A percentile compares a stretch with the other conserved stretches of the same genome.
Conservation (phyloP, 2,329 filamentous ascomycete species). For the Phoma sp. region DNA sequence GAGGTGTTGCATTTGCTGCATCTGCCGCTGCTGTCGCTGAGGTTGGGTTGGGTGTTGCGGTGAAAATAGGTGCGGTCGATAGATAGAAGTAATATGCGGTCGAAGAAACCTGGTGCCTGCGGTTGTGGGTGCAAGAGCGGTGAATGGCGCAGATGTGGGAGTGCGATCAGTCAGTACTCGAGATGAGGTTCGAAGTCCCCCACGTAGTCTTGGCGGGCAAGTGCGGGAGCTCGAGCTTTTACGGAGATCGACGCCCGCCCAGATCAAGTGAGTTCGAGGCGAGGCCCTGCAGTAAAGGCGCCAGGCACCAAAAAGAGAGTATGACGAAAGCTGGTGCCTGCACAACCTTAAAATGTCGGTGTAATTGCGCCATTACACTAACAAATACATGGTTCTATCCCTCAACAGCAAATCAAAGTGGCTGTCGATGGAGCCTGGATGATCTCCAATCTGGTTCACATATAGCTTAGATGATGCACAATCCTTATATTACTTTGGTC, state of each 20-base stretch:
- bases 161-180: slow-evolving; percentile 29
- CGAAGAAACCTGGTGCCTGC: slow-evolving; percentile 20
- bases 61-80: slow-evolving; percentile 12
- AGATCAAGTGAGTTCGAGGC: slow-evolving; percentile 22
- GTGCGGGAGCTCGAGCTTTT: slow-evolving; percentile 35
- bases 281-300: slow-evolving; percentile 11
- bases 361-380: not conserved
- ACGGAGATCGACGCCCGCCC: slow-evolving; percentile 27
- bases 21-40: slow-evolving; percentile 20
- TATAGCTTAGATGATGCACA: not conserved
- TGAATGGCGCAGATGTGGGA: slow-evolving; percentile 26
- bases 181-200: slow-evolving; percentile 35
- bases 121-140: slow-evolving; percentile 15
- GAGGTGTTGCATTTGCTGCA: slow-evolving; percentile 63
- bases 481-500: slow-evolving; percentile 11
- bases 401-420: not conserved
- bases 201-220: slow-evolving; percentile 24
- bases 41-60: slow-evolving; percentile 16
- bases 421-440: not conserved
- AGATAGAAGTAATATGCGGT: slow-evolving; percentile 16
- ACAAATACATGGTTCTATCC: not conserved
- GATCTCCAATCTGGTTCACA: not conserved
- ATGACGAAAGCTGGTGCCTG: not conserved
- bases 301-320: not conserved
- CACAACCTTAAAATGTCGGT: not conserved